Base-by-base conservation (phyloP, 352 stramenopile genomes). In the Globisporangium yorkense region DNA sequence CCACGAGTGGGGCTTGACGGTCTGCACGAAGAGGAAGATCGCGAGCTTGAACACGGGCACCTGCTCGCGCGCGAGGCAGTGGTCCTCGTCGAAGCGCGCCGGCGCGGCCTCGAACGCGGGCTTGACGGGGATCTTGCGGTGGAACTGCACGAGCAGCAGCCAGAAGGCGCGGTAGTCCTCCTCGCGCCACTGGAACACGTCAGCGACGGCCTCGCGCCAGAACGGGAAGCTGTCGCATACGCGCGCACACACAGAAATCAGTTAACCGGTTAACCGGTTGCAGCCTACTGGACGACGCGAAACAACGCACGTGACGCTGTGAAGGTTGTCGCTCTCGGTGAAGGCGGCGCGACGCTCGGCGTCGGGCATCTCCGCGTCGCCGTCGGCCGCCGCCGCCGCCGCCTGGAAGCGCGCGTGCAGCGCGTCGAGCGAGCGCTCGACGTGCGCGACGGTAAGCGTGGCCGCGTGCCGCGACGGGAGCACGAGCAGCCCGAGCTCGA, bases 151-250 rank as follows among this genome's bases (percentile, higher is more conserved):
- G 15, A 94, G 65, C 44, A 92, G 59, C 61, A 94, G 63, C 84
- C 84, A 94, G 51, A 94, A 92, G 55, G 78, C 77, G 54, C 83
- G 74, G 59, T 87, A 92, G 56, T 94, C 80, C 66, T 89, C 72
- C 20, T 92, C 84, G 52, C 82, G 74, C 84, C 84, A 94, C 58
- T 85, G 77, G 56, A 90, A 88, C 44, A 89, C 75, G 31, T 48
- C 52, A 2, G 73, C 62, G 46, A 90, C 77, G 9, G 80, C 70
- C 24, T 84, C 76, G 52, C 74, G 82, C 83, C 83, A 93, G 46
- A 80, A 68, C 1, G 67, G 43, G 54, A 88, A 91, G 16, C 65
- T 80, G 37, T 43, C 37, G 37, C 37, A 43, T 43, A 43, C 2
- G 9, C 2, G 18, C 12, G 4, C 0, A 18, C 2, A 18, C 8